Evolutionary conservation across 129 eudicot genomes (phyloP).

Genomic region (Flaveria ramosissima): DNA sequence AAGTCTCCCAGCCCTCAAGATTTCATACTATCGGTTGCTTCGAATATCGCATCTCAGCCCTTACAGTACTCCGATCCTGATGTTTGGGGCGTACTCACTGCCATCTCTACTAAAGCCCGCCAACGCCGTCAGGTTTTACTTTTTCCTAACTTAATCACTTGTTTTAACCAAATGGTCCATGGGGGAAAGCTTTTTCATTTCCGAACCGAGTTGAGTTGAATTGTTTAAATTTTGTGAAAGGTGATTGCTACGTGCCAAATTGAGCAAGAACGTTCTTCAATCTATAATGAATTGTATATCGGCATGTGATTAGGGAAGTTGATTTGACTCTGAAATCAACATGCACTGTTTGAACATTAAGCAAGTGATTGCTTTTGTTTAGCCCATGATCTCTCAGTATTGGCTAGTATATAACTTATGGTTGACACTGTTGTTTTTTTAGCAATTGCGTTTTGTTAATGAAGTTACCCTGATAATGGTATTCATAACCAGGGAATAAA

Average conservation of each 20-base stretch:
- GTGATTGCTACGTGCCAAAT: background rate
- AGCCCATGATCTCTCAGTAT: too few species aligned
- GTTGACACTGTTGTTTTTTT: too few species aligned
- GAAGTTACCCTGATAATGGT: slow-evolving; percentile 31
- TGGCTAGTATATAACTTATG: too few species aligned
- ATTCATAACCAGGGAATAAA: slow-evolving; percentile 64
- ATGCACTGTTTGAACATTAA: too few species aligned
- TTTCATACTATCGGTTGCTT: slow-evolving; percentile 60
- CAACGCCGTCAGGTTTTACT: slow-evolving; percentile 71
- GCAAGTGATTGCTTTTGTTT: too few species aligned
- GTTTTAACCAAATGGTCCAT: background rate
- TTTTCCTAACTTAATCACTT: background rate
- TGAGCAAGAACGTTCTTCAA: slow-evolving; percentile 4
- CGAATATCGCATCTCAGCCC: slow-evolving; percentile 73
- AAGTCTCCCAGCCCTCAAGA: slow-evolving; percentile 40
- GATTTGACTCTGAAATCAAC: background rate
- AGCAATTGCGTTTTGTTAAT: slow-evolving; percentile 1
- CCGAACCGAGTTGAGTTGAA: background rate
- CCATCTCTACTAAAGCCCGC: slow-evolving; percentile 81
- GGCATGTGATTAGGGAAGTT: slow-evolving; percentile 1
- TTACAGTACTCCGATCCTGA: slow-evolving; percentile 75
- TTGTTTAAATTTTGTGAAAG: background rate
- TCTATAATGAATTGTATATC: background rate
- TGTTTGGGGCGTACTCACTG: slow-evolving; percentile 96
- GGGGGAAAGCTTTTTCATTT: background rate